Evolutionary conservation across 352 stramenopile genomes (phyloP).

Genomic region (Pythium inflatum): DNA sequence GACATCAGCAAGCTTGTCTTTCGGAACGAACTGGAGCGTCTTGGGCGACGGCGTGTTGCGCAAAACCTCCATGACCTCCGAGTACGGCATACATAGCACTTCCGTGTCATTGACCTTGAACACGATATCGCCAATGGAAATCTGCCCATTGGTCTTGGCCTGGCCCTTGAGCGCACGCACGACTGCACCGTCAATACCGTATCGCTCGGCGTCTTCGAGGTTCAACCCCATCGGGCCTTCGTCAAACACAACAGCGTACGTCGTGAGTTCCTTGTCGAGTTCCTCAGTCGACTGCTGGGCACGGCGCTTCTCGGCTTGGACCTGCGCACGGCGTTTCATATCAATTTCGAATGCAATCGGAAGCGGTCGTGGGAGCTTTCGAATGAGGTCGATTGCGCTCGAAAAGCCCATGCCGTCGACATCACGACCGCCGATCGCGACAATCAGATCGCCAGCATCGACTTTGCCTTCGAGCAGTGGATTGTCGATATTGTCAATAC

Average conservation of each 20-base stretch:
- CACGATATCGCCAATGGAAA: slow-evolving; percentile 84
- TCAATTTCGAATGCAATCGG: slow-evolving; percentile 87
- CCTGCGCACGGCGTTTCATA: slow-evolving; percentile 57
- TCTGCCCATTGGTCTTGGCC: slow-evolving; percentile 82
- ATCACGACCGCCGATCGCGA: slow-evolving; percentile 77
- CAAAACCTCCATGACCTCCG: slow-evolving; percentile 83
- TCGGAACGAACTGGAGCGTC: slow-evolving; percentile 84
- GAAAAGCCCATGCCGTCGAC: slow-evolving; percentile 84
- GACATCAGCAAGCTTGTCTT: slow-evolving; percentile 84
- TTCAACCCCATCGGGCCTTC: slow-evolving; percentile 84
- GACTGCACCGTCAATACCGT: slow-evolving; percentile 81
- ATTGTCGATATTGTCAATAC: slow-evolving; percentile 90
- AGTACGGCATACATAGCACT: slow-evolving; percentile 84
- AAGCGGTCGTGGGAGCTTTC: slow-evolving; percentile 76
- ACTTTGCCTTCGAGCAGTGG: slow-evolving; percentile 83
- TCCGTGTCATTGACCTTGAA: slow-evolving; percentile 88
- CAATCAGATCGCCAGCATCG: slow-evolving; percentile 78
- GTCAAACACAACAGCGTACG: slow-evolving; percentile 86
- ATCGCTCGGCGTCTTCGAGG: slow-evolving; percentile 82
- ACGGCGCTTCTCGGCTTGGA: slow-evolving; percentile 60
- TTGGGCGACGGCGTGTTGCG: slow-evolving; percentile 68
- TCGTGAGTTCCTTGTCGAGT: slow-evolving; percentile 76
- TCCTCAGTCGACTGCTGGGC: slow-evolving; percentile 67
- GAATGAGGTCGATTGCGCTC: slow-evolving; percentile 83
- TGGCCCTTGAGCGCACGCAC: slow-evolving; percentile 83